Evolutionary conservation across 768 basidiomycete genomes (phyloP).

Genomic region (Suillus decipiens): DNA sequence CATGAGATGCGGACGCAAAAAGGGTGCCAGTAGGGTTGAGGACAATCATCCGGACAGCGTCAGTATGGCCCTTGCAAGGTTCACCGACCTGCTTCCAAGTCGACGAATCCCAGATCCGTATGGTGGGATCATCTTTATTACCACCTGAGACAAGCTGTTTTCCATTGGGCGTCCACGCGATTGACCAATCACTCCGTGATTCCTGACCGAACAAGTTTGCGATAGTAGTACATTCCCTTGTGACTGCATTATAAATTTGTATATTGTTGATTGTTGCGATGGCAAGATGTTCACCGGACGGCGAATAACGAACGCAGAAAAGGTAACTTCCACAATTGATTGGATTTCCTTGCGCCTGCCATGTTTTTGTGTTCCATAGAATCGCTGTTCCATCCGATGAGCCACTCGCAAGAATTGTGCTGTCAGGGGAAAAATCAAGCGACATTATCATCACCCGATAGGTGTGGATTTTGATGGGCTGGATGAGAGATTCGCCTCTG

Average conservation of each 20-base stretch:
- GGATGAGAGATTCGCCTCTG: too few relatives aligned
- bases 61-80: too few relatives aligned
- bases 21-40: not conserved
- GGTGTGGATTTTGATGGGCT: too few relatives aligned
- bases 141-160: not conserved
- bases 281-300: not conserved
- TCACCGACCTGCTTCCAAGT: too few relatives aligned
- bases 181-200: too few relatives aligned
- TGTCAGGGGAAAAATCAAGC: too few relatives aligned
- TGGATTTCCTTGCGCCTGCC: not conserved
- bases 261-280: not conserved
- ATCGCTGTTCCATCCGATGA: too few relatives aligned
- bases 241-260: not conserved
- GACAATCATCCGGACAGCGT: too few relatives aligned
- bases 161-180: not conserved
- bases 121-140: not conserved
- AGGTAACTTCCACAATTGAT: not conserved
- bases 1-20: not conserved
- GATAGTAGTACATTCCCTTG: not conserved
- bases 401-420: too few relatives aligned
- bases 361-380: not conserved
- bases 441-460: too few relatives aligned
- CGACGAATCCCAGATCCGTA: not conserved
- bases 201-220: too few relatives aligned
- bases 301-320: not conserved